phyloP scores from a whole-genome alignment of 306 rosid species.

The Cicer bijugum region DNA sequence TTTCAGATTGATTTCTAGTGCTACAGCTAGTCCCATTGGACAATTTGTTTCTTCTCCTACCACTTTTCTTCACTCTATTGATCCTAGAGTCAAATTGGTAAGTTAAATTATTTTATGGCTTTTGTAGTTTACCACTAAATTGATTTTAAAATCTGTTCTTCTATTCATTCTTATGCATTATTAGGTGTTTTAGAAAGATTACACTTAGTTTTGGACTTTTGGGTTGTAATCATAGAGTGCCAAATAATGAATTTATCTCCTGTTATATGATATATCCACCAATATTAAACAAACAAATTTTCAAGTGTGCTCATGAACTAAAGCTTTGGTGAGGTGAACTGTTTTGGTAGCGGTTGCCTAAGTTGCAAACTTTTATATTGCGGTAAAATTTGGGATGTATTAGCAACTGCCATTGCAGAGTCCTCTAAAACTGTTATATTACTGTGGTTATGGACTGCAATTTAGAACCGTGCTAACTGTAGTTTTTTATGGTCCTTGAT shows the following conservation, averaged over 20 bases:
- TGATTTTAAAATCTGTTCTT: constrained; percentile 16
- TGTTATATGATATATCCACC: neutral
- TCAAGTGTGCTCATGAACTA: neutral
- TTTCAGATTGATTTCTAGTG: constrained; percentile 75
- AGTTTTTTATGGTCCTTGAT: constrained; percentile 9
- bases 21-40: constrained; percentile 90
- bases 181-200: constrained; percentile 12
- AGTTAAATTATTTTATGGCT: constrained; percentile 29
- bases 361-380: no score
- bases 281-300: neutral
- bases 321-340: constrained; percentile 31
- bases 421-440: no score
- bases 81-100: constrained; percentile 90
- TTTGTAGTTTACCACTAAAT: neutral
- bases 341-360: no score
- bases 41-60: constrained; percentile 83
- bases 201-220: constrained; percentile 30
- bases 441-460: no score
- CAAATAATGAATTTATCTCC: constrained; percentile 10
- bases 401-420: no score
- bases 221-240: constrained; percentile 1
- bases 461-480: neutral
- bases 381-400: no score
- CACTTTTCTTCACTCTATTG: constrained; percentile 88
- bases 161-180: neutral